Evolutionary conservation across 441 rosid genomes (phyloP), one percentile per base, ranked within the genome.

Genomic region (Jatropha podagrica): DNA sequence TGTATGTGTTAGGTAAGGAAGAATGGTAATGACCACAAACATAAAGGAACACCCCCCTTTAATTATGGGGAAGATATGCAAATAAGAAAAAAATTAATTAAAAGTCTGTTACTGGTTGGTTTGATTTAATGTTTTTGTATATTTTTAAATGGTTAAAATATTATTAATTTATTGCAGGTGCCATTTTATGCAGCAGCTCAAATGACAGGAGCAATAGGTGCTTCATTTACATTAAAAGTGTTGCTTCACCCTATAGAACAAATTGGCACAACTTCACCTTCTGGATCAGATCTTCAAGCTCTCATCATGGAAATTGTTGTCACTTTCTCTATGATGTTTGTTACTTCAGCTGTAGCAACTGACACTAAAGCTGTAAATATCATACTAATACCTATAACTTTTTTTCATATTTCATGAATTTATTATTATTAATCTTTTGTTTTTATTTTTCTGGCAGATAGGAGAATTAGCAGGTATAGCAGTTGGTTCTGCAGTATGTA

Each of bases 381-480:
- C 75, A 9, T 52, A 8, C 10, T 14, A 55, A 7, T 17, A 27
- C 17, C 18, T 18, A 23, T 8, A 46, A 3, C 12, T 13, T 66
- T 13, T n/a, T 5, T 23, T 4, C 2, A 1, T 46, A 14, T 6
- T 65, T 64, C 23, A 32, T 65, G 17, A 0, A 26, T 26, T 26
- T 23, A 60, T 48, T 67, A 5, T n/a, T 7, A 2, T 41, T 7
- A 0, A 0, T n/a, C 1, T 42, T 67, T 4, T 20, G 1, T 37
- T 9, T 0, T 18, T 23, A 23, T n/a, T 0, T 14, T 20, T 42
- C 54, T 58, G 72, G 72, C 88, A 87, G 94, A 49, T 84, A 27
- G 94, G 92, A 78, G 92, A 88, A 78, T 80, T 88, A 27, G 92
- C 94, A 10, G 92, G 94, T 27, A 46, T 88, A 2, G 92, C 92